Evolutionary conservation across 179 eudicot species (phyloP).

Genomic region (Amaranthus tricolor): DNA sequence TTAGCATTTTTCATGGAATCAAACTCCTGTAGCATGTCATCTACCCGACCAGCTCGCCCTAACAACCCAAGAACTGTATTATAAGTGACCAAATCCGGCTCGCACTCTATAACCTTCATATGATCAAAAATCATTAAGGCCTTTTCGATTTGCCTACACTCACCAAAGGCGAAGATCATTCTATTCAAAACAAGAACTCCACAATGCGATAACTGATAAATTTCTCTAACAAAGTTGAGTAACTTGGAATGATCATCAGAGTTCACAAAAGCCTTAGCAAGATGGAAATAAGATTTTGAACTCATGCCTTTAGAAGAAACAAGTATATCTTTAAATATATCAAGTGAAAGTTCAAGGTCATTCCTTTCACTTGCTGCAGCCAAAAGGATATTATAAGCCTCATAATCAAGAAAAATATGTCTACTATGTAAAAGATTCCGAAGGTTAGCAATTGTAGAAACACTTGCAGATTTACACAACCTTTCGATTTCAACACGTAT

Average conservation of each 20-base stretch:
- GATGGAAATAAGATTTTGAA: constrained; percentile 40
- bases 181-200: constrained; percentile 55
- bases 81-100: constrained; percentile 73
- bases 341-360: constrained; percentile 41
- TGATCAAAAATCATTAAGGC: constrained; percentile 50
- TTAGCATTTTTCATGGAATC: constrained; percentile 54
- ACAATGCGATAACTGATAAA: constrained; percentile 48
- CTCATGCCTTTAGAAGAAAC: constrained; percentile 30
- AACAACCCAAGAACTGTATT: constrained; percentile 61
- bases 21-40: constrained; percentile 71
- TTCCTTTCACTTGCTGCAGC: constrained; percentile 47
- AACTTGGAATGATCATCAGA: constrained; percentile 34
- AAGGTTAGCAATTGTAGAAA: constrained; percentile 41
- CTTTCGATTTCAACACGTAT: constrained; percentile 41
- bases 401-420: constrained; percentile 35
- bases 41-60: constrained; percentile 58
- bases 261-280: constrained; percentile 62
- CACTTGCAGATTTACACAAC: constrained; percentile 42
- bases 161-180: constrained; percentile 61
- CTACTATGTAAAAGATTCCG: constrained; percentile 40
- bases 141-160: constrained; percentile 58
- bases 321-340: constrained; percentile 58
- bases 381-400: constrained; percentile 60
- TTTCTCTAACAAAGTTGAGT: constrained; percentile 44
- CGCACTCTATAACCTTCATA: constrained; percentile 48